Evolutionary conservation across 495 filamentous ascomycete genomes (phyloP).

Genomic region (Tuber microsphaerosporum): DNA sequence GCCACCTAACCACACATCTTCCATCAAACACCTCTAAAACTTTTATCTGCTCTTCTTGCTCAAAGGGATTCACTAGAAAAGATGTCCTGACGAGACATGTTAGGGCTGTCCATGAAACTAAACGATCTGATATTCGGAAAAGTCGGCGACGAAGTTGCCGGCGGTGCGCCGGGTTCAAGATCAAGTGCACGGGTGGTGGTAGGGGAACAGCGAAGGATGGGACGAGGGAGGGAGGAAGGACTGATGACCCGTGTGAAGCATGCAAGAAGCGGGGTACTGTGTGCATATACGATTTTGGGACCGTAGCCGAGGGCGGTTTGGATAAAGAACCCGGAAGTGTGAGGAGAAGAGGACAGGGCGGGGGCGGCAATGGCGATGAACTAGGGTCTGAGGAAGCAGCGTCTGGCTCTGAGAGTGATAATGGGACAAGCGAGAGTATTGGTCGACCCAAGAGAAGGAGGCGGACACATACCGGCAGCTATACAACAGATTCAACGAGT

Average conservation of each 20-base stretch:
- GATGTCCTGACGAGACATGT: constrained; percentile 41
- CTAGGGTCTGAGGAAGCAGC: constrained; percentile 29
- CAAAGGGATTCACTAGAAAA: constrained; percentile 41
- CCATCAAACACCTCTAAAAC: constrained; percentile 40
- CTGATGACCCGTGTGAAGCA: constrained; percentile 40
- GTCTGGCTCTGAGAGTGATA: constrained; percentile 23
- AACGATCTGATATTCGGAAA: constrained; percentile 37
- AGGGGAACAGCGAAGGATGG: constrained; percentile 35
- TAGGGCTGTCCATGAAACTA: constrained; percentile 41
- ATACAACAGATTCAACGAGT: constrained; percentile 17
- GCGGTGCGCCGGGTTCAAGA: constrained; percentile 40
- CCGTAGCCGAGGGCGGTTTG: constrained; percentile 16
- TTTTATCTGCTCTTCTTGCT: constrained; percentile 39
- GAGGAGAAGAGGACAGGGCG: constrained; percentile 10
- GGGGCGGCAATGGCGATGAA: constrained; percentile 24
- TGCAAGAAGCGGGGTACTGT: constrained; percentile 39
- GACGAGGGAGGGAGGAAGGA: constrained; percentile 30
- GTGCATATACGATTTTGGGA: constrained; percentile 42
- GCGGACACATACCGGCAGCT: constrained; percentile 16
- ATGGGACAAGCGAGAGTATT: constrained; percentile 10
- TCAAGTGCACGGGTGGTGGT: constrained; percentile 39
- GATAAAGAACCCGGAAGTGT: constrained; percentile 22
- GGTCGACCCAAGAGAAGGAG: constrained; percentile 34
- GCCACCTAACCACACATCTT: constrained; percentile 39
- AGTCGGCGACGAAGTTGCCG: constrained; percentile 40